Evolutionary conservation across 148 eudicot species (phyloP).

Genomic region (Rhododendron ovatum): DNA sequence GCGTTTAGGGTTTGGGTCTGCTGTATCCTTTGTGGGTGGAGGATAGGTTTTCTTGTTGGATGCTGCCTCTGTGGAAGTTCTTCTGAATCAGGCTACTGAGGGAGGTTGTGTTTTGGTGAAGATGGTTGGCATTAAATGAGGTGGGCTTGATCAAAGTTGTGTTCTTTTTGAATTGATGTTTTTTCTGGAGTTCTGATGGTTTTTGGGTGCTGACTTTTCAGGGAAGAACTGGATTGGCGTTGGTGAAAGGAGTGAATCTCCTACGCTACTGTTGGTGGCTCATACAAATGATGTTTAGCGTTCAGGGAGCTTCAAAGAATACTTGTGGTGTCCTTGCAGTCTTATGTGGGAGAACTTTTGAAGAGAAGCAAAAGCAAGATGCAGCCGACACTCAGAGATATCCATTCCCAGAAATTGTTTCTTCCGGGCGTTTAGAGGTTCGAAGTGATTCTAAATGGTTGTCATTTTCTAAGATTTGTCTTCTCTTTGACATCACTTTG

Average conservation of each 20-base stretch:
- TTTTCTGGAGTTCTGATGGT: conserved; percentile 12
- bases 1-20: conserved; percentile 7
- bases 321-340: conserved; percentile 75
- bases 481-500: neutral
- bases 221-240: conserved; percentile 5
- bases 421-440: conserved; percentile 79
- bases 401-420: conserved; percentile 66
- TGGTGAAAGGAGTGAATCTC: conserved; percentile 8
- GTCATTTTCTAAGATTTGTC: neutral
- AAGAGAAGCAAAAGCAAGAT: conserved; percentile 25
- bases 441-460: neutral
- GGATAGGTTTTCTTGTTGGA: neutral
- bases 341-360: conserved; percentile 31
- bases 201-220: neutral
- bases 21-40: neutral
- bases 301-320: conserved; percentile 64
- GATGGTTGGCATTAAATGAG: conserved; percentile 8
- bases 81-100: neutral
- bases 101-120: conserved; percentile 7
- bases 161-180: neutral
- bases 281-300: conserved; percentile 44
- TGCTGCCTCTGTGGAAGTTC: conserved; percentile 2
- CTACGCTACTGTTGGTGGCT: conserved; percentile 2
- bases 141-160: conserved; percentile 4
- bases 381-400: conserved; percentile 28